These are phyloP conservation scores for Protea cynaroides DNA, from an alignment of 164 flowering plant species.

Conservation along the genomic window DNA sequence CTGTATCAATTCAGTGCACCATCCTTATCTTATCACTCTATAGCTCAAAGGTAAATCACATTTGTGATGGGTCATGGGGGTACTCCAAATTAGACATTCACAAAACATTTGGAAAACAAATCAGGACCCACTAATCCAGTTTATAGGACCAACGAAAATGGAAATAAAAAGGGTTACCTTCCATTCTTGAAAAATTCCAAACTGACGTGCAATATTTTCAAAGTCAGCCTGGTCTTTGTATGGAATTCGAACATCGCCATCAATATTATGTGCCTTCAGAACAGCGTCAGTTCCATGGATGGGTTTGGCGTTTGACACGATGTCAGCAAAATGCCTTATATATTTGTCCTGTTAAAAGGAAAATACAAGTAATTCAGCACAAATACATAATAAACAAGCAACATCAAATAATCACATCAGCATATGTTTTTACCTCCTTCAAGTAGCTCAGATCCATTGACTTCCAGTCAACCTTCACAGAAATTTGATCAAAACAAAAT, in stretches of 20 bases:
- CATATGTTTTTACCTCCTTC: slow-evolving; percentile 48
- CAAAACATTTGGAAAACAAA: not conserved
- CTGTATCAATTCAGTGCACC: too few species aligned
- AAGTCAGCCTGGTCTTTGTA: slow-evolving; percentile 67
- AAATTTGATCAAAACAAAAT: not conserved
- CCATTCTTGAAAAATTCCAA: slow-evolving; percentile 97
- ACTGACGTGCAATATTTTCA: slow-evolving; percentile 68
- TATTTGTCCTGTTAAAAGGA: slow-evolving; percentile 55
- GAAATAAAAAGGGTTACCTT: slow-evolving; percentile 45
- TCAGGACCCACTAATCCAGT: not conserved
- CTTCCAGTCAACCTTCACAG: slow-evolving; percentile 79
- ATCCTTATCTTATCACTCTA: too few species aligned
- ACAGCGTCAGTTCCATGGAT: slow-evolving; percentile 61
- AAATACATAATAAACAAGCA: not conserved
- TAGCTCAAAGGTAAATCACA: too few species aligned
- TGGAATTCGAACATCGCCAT: slow-evolving; percentile 76
- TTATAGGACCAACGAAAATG: not conserved
- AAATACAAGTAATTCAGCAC: slow-evolving; percentile 5
- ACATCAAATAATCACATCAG: not conserved
- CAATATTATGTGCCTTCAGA: slow-evolving; percentile 62
- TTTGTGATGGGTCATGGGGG: too few species aligned
- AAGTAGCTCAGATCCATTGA: slow-evolving; percentile 86
- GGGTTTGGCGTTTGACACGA: slow-evolving; percentile 68
- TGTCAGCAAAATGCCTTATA: slow-evolving; percentile 48
- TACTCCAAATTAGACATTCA: not conserved